Evolutionary conservation across 805 yeast genomes (phyloP), one percentile per base, ranked within the genome.

Genomic region (Grigorovia yakushimaensis): DNA sequence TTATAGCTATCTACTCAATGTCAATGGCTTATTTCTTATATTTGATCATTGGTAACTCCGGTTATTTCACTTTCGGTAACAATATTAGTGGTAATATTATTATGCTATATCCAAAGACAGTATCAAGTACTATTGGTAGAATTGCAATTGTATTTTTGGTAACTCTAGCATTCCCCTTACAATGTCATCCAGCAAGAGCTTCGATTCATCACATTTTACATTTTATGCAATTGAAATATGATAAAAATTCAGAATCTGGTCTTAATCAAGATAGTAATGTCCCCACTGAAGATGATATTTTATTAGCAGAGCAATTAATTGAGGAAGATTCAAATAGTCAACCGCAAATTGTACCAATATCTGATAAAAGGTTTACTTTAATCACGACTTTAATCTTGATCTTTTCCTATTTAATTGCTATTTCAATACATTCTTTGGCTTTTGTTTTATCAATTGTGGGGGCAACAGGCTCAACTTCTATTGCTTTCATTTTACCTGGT

Each of bases 151-250:
- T 84, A 5, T 70, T 86, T 8, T 68, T 88, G 63, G 96, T 89
- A 21, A 73, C 83, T 53, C 73, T 88, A 47, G 84, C 93, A n/a
- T 88, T 80, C 61, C 96, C 97, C 6, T 67, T 89, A 52, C 95
- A 88, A 74, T 77, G 88, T 57, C 95, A 88, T 57, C 97, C 97
- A 0, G 86, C 94, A 27, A 73, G 96, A 54, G 82, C 84, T 2
- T 86, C 95, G 0, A 73, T 84, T 38, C 81, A 84, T 57, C 87
- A 87, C 61, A 80, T 88, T 39, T 62, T 79, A 30, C 78, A 73
- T 57, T 82, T 74, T 67, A 55, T 74, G 48, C 48, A 49, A 30
- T 20, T 42, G 6, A 39, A 30, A 42, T 18, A n/a, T 13, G 22
- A 6, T n/a, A 27, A n/a, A 19, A 20, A 18, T 15, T 30, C 11